Conservation (phyloP, 2,329 filamentous ascomycete species). For the Domatiomyces globalis region DNA sequence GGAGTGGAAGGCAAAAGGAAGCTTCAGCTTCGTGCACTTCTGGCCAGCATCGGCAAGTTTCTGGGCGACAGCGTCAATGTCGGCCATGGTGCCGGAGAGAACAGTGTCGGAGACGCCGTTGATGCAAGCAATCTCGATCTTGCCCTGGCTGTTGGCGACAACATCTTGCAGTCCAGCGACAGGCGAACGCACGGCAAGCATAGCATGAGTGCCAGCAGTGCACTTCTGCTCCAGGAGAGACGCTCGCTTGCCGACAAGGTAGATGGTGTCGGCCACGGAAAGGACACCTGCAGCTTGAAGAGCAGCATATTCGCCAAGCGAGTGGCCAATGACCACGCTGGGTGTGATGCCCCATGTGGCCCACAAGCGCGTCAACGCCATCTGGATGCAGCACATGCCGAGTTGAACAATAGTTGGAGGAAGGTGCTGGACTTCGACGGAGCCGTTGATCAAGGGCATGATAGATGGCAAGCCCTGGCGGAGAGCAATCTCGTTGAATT, state of each 20-base stretch:
- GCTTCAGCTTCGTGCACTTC: constrained; percentile 29
- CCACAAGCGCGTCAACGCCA: constrained; percentile 27
- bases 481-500: constrained; percentile 22
- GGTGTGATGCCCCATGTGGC: constrained; percentile 25
- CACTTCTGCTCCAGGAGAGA: constrained; percentile 29
- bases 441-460: constrained; percentile 24
- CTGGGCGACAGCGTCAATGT: constrained; percentile 26
- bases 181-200: constrained; percentile 31
- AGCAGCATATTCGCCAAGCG: constrained; percentile 30
- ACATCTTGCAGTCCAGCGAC: constrained; percentile 22
- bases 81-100: constrained; percentile 25
- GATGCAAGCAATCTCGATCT: constrained; percentile 27
- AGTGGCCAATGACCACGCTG: constrained; percentile 29
- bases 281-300: constrained; percentile 27
- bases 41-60: constrained; percentile 24
- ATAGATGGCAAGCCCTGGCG: constrained; percentile 26
- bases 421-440: constrained; percentile 21
- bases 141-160: constrained; percentile 17
- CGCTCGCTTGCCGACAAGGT: constrained; percentile 28
- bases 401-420: constrained; percentile 25
- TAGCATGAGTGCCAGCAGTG: constrained; percentile 29
- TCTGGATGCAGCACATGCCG: constrained; percentile 27
- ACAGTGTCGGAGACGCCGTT: constrained; percentile 33
- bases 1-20: constrained; percentile 35
- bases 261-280: constrained; percentile 26